phyloP scores from a whole-genome alignment of 2,329 filamentous ascomycete species.

The Ophiocordyceps sinensis region DNA sequence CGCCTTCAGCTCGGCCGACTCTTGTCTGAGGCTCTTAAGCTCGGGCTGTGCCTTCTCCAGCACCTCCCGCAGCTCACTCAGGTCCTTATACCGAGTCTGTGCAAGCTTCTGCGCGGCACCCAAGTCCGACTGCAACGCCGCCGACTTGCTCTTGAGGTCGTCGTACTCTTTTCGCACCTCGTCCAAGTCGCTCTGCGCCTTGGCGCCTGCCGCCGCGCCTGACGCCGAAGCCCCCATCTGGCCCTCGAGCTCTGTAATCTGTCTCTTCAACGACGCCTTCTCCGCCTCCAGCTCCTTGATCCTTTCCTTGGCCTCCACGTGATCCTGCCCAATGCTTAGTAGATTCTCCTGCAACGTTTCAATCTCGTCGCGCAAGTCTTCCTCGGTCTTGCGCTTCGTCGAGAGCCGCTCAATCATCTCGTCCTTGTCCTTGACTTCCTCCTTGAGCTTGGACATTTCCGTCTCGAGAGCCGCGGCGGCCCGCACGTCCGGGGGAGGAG shows the following conservation, averaged over 20 bases:
- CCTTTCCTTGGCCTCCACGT: slow-evolving; percentile 69
- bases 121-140: slow-evolving; percentile 65
- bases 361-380: slow-evolving; percentile 72
- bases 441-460: slow-evolving; percentile 35
- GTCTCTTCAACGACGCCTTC: slow-evolving; percentile 47
- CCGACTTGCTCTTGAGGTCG: slow-evolving; percentile 54
- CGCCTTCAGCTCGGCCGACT: slow-evolving; percentile 59
- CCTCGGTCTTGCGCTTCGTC: slow-evolving; percentile 58
- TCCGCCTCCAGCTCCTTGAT: slow-evolving; percentile 57
- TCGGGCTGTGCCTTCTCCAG: slow-evolving; percentile 80
- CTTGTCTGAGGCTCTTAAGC: slow-evolving; percentile 61
- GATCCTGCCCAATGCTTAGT: slow-evolving; percentile 63
- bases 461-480: slow-evolving; percentile 27
- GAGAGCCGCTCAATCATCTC: slow-evolving; percentile 57
- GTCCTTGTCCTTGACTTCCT: slow-evolving; percentile 50
- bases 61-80: slow-evolving; percentile 65
- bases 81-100: slow-evolving; percentile 74
- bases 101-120: slow-evolving; percentile 77
- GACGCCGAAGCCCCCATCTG: slow-evolving; percentile 37
- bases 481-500: slow-evolving; percentile 8
- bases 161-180: slow-evolving; percentile 41
- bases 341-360: slow-evolving; percentile 71
- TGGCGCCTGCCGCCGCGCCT: slow-evolving; percentile 30
- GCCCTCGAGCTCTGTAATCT: slow-evolving; percentile 53
- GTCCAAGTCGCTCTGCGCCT: slow-evolving; percentile 47